Base-by-base conservation (phyloP, 768 basidiomycete genomes). In the Agaricus blazei region DNA sequence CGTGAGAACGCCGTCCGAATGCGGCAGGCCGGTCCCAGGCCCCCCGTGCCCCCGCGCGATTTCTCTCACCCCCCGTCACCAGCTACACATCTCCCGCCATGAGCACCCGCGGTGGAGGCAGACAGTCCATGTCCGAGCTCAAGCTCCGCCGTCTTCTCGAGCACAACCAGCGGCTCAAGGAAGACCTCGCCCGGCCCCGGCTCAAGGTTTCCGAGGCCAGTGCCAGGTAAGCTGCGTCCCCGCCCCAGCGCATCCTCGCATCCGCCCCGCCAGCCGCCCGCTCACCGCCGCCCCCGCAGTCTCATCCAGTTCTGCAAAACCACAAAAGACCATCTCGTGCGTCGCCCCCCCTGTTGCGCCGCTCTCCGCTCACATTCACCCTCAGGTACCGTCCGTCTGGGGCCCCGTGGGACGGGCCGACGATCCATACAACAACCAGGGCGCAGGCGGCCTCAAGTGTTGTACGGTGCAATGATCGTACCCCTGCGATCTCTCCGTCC, bases 41-140 rank as follows among this genome's bases (percentile, higher is more conserved):
- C 19, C 34, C 49, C 47, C 15, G 29, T 38, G 14, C 31, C 48
- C 34, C 14, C 26, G 27, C 49, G 46, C 52, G 15, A 53, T 45
- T 49, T 34, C 31, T 49, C 48, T 49, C 48, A 49, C 48, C 48
- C 36, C 53, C 44, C 41, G 60, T 52, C 57, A 49, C 11, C 51
- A 46, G 51, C 37, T 41, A 59, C 51, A 48, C 57, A 56, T 53
- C 59, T 28, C 57, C 59, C 54, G 48, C 48, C 55, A 86, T 86
- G 84, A 84, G 80, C 62, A 74, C 76, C 65, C 78, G 85, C 61
- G 67, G 76, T 61, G 77, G 85, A 66, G 80, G 81, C 50, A 75
- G 83, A 58, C 93, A 94, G 75, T 91, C 91, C 61, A 96, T 98
- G 93, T 91, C 91, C 46, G 95, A 98, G 78, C 89, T 98, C 70